These are phyloP conservation scores for Dioscorea zingiberensis DNA, from an alignment of 106 monocot genomes.

Conservation along the genomic window DNA sequence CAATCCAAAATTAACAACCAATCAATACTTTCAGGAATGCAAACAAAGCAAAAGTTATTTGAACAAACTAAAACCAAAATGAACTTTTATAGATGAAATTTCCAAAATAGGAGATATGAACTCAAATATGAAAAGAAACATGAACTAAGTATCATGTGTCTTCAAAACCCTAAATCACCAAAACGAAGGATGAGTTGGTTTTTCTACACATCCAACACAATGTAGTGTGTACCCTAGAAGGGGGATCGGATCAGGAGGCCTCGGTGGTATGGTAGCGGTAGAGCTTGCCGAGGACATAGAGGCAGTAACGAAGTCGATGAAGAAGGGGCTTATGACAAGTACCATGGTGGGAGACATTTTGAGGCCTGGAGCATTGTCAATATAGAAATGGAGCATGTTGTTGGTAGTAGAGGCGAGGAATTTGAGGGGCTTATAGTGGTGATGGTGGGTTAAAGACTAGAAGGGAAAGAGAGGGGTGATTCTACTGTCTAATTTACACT, in stretches of 20 bases:
- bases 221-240: background rate
- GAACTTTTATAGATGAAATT: too few species aligned
- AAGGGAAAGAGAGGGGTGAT: too few species aligned
- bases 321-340: slow-evolving; percentile 86
- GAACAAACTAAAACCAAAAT: too few species aligned
- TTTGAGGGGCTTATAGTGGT: too few species aligned
- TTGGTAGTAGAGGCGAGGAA: too few species aligned
- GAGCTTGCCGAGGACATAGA: slow-evolving; percentile 89
- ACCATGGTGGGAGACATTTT: slow-evolving; percentile 89
- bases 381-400: slow-evolving; percentile 94
- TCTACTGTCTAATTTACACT: too few species aligned
- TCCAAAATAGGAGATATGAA: too few species aligned
- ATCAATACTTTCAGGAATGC: too few species aligned
- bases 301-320: slow-evolving; percentile 86
- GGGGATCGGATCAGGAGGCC: background rate
- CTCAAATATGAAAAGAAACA: too few species aligned
- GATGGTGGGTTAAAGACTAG: too few species aligned
- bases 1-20: too few species aligned
- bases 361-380: slow-evolving; percentile 90
- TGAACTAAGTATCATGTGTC: background rate
- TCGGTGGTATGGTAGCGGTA: slow-evolving; percentile 64
- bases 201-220: background rate
- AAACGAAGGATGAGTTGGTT: background rate
- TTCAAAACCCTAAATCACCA: background rate
- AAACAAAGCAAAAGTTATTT: too few species aligned